These are phyloP conservation scores for Fusarium sp. DNA, from an alignment of 2,329 filamentous ascomycete genomes.

Conservation along the genomic window DNA sequence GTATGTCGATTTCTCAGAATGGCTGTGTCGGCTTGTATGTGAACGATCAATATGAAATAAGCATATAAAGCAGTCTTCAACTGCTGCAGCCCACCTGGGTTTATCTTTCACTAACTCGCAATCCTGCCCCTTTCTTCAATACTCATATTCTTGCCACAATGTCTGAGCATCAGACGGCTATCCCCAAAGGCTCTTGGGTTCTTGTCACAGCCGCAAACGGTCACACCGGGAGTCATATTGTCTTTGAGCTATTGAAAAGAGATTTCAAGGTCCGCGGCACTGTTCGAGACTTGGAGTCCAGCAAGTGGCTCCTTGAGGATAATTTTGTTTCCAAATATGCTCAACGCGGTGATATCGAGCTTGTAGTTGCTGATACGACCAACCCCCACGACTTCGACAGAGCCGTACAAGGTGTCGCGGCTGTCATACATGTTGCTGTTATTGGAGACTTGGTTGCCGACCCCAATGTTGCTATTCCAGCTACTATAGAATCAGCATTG, in stretches of 20 bases:
- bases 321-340: not conserved
- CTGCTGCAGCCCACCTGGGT: not conserved
- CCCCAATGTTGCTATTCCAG: slow-evolving; percentile 23
- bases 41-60: rapidly evolving
- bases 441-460: slow-evolving; percentile 18
- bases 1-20: too few species aligned
- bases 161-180: not conserved
- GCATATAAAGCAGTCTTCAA: not conserved
- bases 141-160: not conserved
- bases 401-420: slow-evolving; percentile 18
- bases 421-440: slow-evolving; percentile 30
- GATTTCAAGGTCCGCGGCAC: slow-evolving; percentile 34
- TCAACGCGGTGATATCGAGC: slow-evolving; percentile 6
- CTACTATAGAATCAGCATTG: slow-evolving; percentile 14
- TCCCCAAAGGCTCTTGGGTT: slow-evolving; percentile 24
- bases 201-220: slow-evolving; percentile 31
- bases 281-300: slow-evolving; percentile 12
- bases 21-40: too few species aligned
- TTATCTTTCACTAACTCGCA: too few species aligned
- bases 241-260: slow-evolving; percentile 20
- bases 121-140: rapidly evolving
- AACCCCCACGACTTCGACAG: slow-evolving; percentile 22
- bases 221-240: slow-evolving; percentile 24
- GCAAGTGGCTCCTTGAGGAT: slow-evolving; percentile 24
- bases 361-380: slow-evolving; percentile 21